Evolutionary conservation across 352 stramenopile genomes (phyloP), one percentile per base, ranked within the genome.

Genomic region (Saprolegnia parasitica): DNA sequence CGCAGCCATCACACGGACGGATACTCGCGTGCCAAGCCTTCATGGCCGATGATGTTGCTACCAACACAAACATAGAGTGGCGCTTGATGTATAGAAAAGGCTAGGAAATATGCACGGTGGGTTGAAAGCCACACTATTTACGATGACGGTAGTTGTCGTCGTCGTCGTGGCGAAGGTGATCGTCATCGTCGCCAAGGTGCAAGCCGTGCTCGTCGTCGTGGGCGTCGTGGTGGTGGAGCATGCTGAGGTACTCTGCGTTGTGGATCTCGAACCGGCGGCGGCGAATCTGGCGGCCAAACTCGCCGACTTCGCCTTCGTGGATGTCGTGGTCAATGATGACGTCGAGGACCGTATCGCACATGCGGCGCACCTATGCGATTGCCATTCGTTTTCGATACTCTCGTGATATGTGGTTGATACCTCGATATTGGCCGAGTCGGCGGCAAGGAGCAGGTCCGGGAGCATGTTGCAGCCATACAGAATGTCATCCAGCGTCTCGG

Each of bases 301-400:
- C 83, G 0, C 84, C 84, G 29, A 90, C 81, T 5, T 73, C 71
- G 32, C 76, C 77, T 40, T 89, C 76, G 49, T 77, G 87, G 24
- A 89, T 76, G 60, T 96, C 84, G 65, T 84, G 81, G 71, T 95
- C 84, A 11, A 95, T 71, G 62, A 96, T 84, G 65, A 94, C 73
- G 72, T 93, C 86, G 77, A 96, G 91, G 26, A 94, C 78, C 16
- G 93, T 74, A 67, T 96, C 88, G 46, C 83, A 94, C 84, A 95
- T 94, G 54, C 86, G 78, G 6, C 86, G 83, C 11, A 96, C 82
- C 63, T 73, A 26, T 3, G 23, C 18, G 8, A 26, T n/a, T 13
- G 4, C 24, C n/a, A n/a, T n/a, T n/a, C n/a, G n/a, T n/a, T 60
- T 42, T 15, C 3, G 3, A 66, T 21, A 50, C 26, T 55, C n/a